Percentiles rank a stretch among this genome's conserved stretches.
phyloP scores from a whole-genome alignment of 305 asterid genomes.

The Solanum hybrid region DNA sequence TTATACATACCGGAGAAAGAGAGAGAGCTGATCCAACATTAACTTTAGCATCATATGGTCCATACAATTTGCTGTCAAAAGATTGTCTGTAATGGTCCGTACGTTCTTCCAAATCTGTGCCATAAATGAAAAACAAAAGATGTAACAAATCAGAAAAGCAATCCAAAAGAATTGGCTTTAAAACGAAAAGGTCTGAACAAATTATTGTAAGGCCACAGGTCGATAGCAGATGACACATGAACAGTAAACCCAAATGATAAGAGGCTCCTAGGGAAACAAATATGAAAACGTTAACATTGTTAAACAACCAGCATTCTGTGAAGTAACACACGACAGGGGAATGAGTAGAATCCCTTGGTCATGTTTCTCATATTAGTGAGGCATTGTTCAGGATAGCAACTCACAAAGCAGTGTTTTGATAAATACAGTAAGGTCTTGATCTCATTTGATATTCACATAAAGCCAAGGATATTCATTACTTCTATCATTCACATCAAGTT shows the following conservation, averaged over 20 bases:
- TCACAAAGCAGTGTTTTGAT: not conserved
- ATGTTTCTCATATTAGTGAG: not conserved
- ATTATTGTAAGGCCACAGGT: not conserved
- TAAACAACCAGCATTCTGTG: not conserved
- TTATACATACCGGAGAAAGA: conserved; percentile 11
- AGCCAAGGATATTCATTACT: not conserved
- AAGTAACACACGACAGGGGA: not conserved
- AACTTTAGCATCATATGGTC: conserved; percentile 45
- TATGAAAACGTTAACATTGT: not conserved
- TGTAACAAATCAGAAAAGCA: conserved; percentile 10
- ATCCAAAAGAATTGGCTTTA: not conserved
- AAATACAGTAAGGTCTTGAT: not conserved
- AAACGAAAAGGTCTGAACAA: not conserved
- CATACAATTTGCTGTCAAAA: conserved; percentile 57
- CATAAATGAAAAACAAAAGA: conserved; percentile 13
- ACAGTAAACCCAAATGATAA: not conserved
- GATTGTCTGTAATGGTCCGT: conserved; percentile 51
- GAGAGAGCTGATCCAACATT: conserved; percentile 46
- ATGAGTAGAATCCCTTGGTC: not conserved
- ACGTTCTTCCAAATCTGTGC: conserved; percentile 46
- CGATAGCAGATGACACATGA: not conserved
- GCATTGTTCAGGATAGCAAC: not conserved
- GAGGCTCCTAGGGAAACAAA: not conserved
- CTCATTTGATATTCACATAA: not conserved
- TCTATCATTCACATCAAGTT: not conserved